Base-by-base conservation (phyloP, 768 basidiomycete genomes). In the Suillus lakei region DNA sequence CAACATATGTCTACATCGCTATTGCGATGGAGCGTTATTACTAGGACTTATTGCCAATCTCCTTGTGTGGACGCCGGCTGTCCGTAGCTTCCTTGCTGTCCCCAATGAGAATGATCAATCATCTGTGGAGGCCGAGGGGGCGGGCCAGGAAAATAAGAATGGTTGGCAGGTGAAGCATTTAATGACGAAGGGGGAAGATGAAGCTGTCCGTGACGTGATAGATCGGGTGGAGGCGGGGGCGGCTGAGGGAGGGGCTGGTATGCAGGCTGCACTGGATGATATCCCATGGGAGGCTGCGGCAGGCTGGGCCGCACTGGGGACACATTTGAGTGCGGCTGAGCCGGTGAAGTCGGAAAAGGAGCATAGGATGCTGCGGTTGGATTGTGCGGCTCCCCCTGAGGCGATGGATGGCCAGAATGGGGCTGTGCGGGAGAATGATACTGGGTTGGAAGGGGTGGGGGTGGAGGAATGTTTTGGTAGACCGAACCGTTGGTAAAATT, bases 221-320 rank as follows among this genome's bases (percentile, higher is more conserved):
- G 70, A 43, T 77, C 70, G 36, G 74, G 74, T 23, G 38, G 56
- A 10, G 75, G 70, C 41, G 77, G 69, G 23, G 81, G 79, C 0
- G 75, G 78, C 0, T 76, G 74, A 13, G 79, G 79, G 34, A 76
- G 68, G 18, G 77, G 74, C 63, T 72, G 80, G 64, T 74, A 79
- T 23, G 77, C 73, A 23, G 79, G 76, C 28, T 84, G 83, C n/a
- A 78, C 64, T 60, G 81, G 77, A 56, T 81, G 80, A 62, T 83
- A 83, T 62, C 76, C 77, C 28, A 78, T 68, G 15, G 83, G 86
- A 30, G 83, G 85, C 38, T 82, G 82, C 60, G 86, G 87, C 26
- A 90, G 77, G 68, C 83, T 82, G 9, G 84, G 79, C 43, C 81
- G 82, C 56, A 85, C 76, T n/a, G 81, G 74, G 13, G 78, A 70